These are phyloP conservation scores for Naganishia albida DNA, from an alignment of 1,284 basidiomycete genomes.

Conservation along the genomic window DNA sequence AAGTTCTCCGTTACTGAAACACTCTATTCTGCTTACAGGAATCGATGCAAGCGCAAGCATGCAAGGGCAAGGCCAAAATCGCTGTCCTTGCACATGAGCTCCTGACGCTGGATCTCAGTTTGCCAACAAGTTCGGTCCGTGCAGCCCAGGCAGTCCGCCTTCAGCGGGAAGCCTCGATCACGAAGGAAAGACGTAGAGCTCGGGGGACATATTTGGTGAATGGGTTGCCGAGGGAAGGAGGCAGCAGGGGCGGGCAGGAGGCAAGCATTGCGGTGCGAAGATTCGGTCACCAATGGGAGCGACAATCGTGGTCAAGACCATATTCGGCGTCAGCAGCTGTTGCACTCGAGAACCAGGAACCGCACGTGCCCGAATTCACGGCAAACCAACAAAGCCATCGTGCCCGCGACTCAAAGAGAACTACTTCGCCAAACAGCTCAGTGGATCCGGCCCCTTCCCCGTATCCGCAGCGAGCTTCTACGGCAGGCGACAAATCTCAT, in stretches of 20 bases:
- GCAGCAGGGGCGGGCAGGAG: background rate
- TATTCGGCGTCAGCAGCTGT: slow-evolving; percentile 22
- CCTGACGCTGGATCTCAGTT: slow-evolving; percentile 25
- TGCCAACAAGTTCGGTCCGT: slow-evolving; percentile 14
- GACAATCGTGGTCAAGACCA: background rate
- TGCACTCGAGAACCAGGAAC: slow-evolving; percentile 1
- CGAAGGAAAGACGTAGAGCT: background rate
- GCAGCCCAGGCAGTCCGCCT: slow-evolving; percentile 13
- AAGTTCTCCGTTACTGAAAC: background rate
- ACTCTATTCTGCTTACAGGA: background rate
- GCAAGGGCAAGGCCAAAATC: slow-evolving; percentile 29
- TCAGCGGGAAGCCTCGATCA: slow-evolving; percentile 13
- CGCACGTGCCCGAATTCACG: background rate
- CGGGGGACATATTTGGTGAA: background rate
- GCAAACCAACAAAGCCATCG: background rate
- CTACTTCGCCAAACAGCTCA: background rate
- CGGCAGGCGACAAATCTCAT: background rate
- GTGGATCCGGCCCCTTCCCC: background rate
- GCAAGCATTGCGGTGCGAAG: background rate
- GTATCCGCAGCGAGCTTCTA: background rate
- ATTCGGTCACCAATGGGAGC: background rate
- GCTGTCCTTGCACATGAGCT: slow-evolving; percentile 28
- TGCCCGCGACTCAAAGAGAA: background rate
- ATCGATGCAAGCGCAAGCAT: slow-evolving; percentile 28
- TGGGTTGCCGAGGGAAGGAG: background rate